Evolutionary conservation across 306 rosid species (phyloP), one percentile per base, ranked within the genome.

Genomic region (Vigna angularis): DNA sequence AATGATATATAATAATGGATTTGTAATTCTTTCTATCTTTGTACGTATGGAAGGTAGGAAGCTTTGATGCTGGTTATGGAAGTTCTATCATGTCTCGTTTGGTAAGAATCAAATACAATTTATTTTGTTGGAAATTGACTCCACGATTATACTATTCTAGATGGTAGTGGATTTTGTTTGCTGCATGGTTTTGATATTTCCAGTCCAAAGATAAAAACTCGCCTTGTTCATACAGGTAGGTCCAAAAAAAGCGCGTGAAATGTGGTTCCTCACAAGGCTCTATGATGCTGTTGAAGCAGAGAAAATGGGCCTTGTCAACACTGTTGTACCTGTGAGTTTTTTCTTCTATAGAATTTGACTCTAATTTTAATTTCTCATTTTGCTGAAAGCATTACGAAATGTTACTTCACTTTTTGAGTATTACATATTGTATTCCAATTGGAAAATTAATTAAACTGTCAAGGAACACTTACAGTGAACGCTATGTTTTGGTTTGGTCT

Each of bases 1-100:
- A 38, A 16, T 18, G 51, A 51, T 5, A 55, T 51, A 24, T 10
- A 26, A n/a, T 76, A 58, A 57, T 12, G 8, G 63, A 13, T 59
- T 58, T 70, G 28, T 24, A 40, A 62, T 53, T 15, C 47, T 59
- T 47, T 59, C 8, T 82, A 48, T 63, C 22, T 14, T 24, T 64
- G 69, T 68, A 30, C 38, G 70, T 52, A 32, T 62, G 83, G 52
- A 82, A 95, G 97, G 98, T 95, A 56, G 98, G 98, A 75, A 95
- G 98, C 87, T 95, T 95, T 49, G 98, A 92, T 78, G 98, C 98
- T 84, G 98, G 98, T 44, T 95, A 92, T 77, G 98, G 98, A 82
- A 91, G 98, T 83, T 90, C 98, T 69, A 88, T 89, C 79, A 95
- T 95, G 98, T 89, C 97, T 24, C 90, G 98, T 68, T 83, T 95